Base-by-base conservation (phyloP, 768 basidiomycete species). In the Suillus clintonianus region DNA sequence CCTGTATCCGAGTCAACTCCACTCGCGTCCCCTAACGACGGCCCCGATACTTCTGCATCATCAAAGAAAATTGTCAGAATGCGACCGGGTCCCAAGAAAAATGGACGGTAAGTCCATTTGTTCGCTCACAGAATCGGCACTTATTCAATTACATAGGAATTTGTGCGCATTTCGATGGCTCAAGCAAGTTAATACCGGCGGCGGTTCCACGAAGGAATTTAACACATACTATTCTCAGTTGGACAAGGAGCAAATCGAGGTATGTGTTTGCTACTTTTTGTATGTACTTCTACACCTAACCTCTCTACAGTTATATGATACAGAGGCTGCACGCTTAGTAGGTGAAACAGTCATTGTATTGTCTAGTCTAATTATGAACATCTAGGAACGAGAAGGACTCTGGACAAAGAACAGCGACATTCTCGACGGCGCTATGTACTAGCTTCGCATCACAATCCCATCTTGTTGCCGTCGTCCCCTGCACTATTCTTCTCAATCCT, bases 151-250 rank as follows among this genome's bases (percentile, higher is more conserved):
- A 22, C n/a, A 45, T 7, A 62, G 55, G 4, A 62, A 27, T 19
- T 34, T 62, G 14, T 62, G 62, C 14, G 53, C 53, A 5, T 39
- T 34, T 6, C 34, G 4, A 30, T 62, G 62, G 55, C 42, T 62
- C 4, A 62, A 62, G 37, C 62, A 62, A 57, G 45, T 62, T 17
- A 62, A 45, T 9, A 22, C n/a, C 11, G 32, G 36, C 5, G 19
- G 62, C 11, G 43, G 43, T 45, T 45, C 43, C 22, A 62, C 62
- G 7, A 62, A 62, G 22, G 62, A 62, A 10, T 58, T 58, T 22
- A 45, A 57, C 8, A 7, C 5, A 43, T 43, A 43, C 42, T 43
- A 43, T 6, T 43, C 42, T 43, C 42, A 43, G 17, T 43, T 43
- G 42, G 19, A 9, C 5, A 19, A 3, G 9, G 19, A 19, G 42